Evolutionary conservation across 176 grass and related monocot genomes (phyloP), one percentile per base, ranked within the genome.

Genomic region (Zizania latifolia): DNA sequence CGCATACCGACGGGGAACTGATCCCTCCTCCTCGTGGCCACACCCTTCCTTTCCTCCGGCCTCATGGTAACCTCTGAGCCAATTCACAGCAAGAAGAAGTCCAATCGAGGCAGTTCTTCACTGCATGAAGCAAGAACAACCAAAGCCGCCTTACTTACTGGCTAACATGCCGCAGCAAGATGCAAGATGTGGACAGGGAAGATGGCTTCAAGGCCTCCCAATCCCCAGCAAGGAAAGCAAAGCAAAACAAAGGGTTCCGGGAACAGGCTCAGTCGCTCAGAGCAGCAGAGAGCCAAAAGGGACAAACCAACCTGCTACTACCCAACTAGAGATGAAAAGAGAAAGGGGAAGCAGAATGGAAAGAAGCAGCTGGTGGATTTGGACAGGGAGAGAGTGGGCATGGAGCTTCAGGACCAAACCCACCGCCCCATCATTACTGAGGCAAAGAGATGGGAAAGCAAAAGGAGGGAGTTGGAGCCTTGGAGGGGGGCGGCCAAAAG

Each of bases 1-100:
- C 95, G 82, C 95, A 94, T 94, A 43, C 95, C 95, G 53, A 90
- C 78, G 3, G 84, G 95, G 70, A 99, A 99, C 84, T 90, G 89
- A 54, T 90, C 89, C 81, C 31, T 76, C 45, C 58, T 66, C 72
- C 62, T 24, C 69, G 41, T 48, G 55, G 71, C 71, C 19, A 24
- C 26, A 68, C 64, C 43, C 40, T 19, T 75, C 41, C 70, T 75
- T 50, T 53, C 84, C 5, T 84, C 86, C 13, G 66, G 30, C 63
- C 77, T 82, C 84, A 87, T 79, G 62, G 40, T 58, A 64, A 8
- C 66, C 59, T 28, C 51, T 2, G 68, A 75, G 19, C 56, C 11
- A 40, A 74, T 27, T 63, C 11, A 38, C 44, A 36, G 23, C n/a
- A 62, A 64, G 15, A 14, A 72, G n/a, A 58, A 56, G 13, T 16